phyloP scores from a whole-genome alignment of 164 flowering plant species.

The Houttuynia cordata region DNA sequence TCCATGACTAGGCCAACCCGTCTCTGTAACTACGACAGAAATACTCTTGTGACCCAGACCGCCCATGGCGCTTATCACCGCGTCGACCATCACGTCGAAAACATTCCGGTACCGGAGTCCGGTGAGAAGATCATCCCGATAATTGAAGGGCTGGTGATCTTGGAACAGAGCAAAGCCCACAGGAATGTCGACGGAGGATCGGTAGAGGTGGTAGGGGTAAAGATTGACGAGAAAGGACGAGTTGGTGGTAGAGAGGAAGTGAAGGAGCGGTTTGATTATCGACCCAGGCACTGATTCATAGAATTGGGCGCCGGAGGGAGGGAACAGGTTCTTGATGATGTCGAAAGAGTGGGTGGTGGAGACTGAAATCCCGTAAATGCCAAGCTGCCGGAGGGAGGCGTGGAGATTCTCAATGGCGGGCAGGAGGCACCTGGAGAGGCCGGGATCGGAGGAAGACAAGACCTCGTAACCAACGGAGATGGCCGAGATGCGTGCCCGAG shows the following conservation, averaged over 20 bases:
- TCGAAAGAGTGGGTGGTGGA: constrained; percentile 69
- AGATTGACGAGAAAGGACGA: constrained; percentile 61
- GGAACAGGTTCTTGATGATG: constrained; percentile 42
- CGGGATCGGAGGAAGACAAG: constrained; percentile 18
- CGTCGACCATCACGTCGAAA: constrained; percentile 76
- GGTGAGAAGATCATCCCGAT: constrained; percentile 50
- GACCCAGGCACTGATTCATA: constrained; percentile 22
- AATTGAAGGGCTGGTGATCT: constrained; percentile 35
- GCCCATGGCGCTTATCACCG: constrained; percentile 47
- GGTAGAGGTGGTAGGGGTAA: constrained; percentile 58
- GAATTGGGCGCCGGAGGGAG: constrained; percentile 65
- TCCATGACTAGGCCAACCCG: constrained; percentile 77
- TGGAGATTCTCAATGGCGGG: constrained; percentile 54
- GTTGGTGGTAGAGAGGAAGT: constrained; percentile 42
- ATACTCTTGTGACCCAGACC: constrained; percentile 49
- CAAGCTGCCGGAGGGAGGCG: constrained; percentile 35
- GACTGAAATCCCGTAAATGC: constrained; percentile 44
- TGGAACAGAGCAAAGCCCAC: constrained; percentile 64
- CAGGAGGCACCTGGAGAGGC: constrained; percentile 25
- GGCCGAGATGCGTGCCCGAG: constrained; percentile 44
- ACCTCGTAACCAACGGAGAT: constrained; percentile 62
- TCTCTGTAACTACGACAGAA: constrained; percentile 62
- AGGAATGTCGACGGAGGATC: constrained; percentile 37
- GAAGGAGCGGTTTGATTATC: constrained; percentile 44
- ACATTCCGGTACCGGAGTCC: constrained; percentile 68